Evolutionary conservation across 495 filamentous ascomycete genomes (phyloP), one percentile per base, ranked within the genome.

Genomic region (Tuber umbilicatum): DNA sequence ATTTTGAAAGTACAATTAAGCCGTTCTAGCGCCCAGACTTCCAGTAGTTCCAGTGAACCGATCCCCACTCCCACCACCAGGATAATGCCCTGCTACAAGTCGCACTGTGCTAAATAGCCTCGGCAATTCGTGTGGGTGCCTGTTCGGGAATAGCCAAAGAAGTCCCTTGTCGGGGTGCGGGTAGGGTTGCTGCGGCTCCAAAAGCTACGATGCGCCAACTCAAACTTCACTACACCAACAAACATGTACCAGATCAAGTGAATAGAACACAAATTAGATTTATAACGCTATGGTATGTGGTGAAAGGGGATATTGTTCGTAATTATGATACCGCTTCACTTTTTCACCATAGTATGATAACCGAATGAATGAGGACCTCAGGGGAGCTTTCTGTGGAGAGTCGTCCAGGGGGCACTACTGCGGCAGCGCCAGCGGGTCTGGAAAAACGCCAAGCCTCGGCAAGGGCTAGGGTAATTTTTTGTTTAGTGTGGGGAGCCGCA

Each of bases 171-270:
- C n/a, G 9, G 1, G 10, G n/a, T 50, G 27, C 50, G 50, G 50
- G n/a, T 60, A 60, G 50, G 50, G 50, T 60, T 60, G n/a, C 50
- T 60, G 50, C 50, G 50, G 50, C 50, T 60, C 50, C 7, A 60
- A 16, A 35, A 17, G 27, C 31, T 64, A 16, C 27, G n/a, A 0
- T n/a, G 27, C 1, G 55, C 27, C 35, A 64, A 64, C 55, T 64
- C 27, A 35, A 64, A 64, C 55, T 64, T 35, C 55, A 64, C 55
- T 35, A 5, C 55, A 64, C 17, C 55, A 16, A 0, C 55, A 35
- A 64, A 64, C 27, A 35, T 35, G 4, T 64, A 35, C 27, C 1
- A 64, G 55, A 35, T 64, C 17, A 64, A 35, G 27, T n/a, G n/a
- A n/a, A n/a, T 19, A 35, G 31, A 4, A 14, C 27, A 31, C 27